Base-by-base conservation (phyloP, 176 grass and related monocot genomes). In the Cenchrus purpureus region DNA sequence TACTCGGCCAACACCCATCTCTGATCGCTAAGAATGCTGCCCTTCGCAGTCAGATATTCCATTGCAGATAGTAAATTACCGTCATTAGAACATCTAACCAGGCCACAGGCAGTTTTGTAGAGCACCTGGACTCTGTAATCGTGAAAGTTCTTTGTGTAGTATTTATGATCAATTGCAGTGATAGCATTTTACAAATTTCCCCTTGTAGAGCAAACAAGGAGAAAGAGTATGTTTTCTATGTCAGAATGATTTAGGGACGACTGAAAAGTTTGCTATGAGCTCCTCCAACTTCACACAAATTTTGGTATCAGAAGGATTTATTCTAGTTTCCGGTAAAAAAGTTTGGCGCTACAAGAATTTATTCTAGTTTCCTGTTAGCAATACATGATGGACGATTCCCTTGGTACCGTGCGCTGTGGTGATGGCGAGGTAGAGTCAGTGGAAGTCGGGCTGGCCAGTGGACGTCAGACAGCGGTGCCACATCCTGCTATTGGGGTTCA, bases 401-500 rank as follows among this genome's bases (percentile, higher is more conserved):
- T 13, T 77, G 43, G 37, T 76, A 19, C 13, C 72, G 64, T 53
- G 29, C 12, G 1, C 31, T 54, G 42, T 42, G 40, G 59, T 43
- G 50, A 74, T 55, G 58, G 14, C 61, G 45, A 48, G 79, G 64
- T 13, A 51, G 64, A 17, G 43, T 89, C 88, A 94, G 79, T 84
- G 90, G 71, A 99, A 96, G 64, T 99, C 88, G 9, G 97, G 93
- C 13, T 99, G 97, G 78, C 88, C 93, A 34, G 97, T 96, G 31
- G 97, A 96, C 6, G 93, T 96, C 19, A 96, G 88, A 64, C 93
- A 95, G 4, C 97, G 93, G 80, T 99, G 93, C 97, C 97, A 99
- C 97, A 99, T 96, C 76, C 97, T 94, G 86, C 97, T 99, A 77
- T 99, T 96, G 50, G 91, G 90, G 86, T 96, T 88, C 11, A 96